Percentiles rank a stretch among this genome's conserved stretches.
phyloP scores from a whole-genome alignment of 2,329 filamentous ascomycete species.

The Seiridium unicorne region DNA sequence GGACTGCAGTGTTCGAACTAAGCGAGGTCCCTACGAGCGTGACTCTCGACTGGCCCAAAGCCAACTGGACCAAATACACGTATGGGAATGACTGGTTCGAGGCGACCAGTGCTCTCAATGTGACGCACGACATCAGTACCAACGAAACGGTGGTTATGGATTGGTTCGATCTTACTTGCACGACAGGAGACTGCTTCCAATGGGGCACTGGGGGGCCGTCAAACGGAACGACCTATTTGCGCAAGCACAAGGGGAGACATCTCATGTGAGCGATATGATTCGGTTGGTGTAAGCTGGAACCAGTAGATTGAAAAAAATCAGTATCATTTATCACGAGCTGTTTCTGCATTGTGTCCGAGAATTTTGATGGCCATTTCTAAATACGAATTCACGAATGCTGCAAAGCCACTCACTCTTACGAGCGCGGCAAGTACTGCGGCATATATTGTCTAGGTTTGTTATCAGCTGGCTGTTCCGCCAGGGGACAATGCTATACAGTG shows the following conservation, averaged over 20 bases:
- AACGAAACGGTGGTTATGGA: conserved; percentile 34
- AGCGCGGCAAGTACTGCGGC: too few species aligned
- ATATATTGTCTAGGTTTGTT: too few species aligned
- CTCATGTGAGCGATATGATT: neutral
- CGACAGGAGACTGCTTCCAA: conserved; percentile 28
- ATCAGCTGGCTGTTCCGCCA: too few species aligned
- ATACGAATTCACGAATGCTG: too few species aligned
- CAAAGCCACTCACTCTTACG: too few species aligned
- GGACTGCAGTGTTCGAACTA: conserved; percentile 41
- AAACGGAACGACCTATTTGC: neutral
- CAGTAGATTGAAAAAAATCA: too few species aligned
- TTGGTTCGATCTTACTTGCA: conserved; percentile 36
- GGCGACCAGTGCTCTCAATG: conserved; percentile 35
- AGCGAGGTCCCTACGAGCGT: conserved; percentile 24
- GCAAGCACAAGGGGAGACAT: neutral
- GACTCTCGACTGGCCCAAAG: conserved; percentile 29
- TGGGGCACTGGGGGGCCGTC: conserved; percentile 29
- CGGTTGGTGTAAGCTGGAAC: too few species aligned
- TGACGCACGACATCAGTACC: conserved; percentile 37
- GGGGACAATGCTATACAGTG: too few species aligned
- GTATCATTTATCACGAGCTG: too few species aligned
- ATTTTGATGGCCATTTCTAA: too few species aligned
- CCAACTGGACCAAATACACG: conserved; percentile 34
- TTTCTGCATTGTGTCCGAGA: too few species aligned
- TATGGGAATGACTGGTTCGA: conserved; percentile 38